phyloP scores from a whole-genome alignment of 2,329 filamentous ascomycete species.

The Ophiocordyceps polyrhachis-furcata region DNA sequence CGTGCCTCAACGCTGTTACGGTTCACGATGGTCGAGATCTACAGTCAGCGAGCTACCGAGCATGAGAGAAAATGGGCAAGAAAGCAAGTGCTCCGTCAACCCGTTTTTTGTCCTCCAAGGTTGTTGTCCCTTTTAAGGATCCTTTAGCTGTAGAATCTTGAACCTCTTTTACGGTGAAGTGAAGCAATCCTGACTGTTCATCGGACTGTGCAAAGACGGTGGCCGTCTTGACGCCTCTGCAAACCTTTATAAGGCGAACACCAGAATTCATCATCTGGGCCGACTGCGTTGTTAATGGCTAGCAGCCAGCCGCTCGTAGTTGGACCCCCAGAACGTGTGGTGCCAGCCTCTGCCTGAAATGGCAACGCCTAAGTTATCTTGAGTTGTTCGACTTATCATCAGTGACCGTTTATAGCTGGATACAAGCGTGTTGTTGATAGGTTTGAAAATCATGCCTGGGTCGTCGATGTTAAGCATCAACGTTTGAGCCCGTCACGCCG shows the following conservation, averaged over 20 bases:
- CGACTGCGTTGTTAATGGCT: constrained; percentile 24
- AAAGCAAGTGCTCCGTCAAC: no score
- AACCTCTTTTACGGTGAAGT: no score
- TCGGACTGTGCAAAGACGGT: constrained; percentile 8
- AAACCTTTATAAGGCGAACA: constrained; percentile 25
- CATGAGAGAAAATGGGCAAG: no score
- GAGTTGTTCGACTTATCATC: not conserved
- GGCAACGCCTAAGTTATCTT: constrained; percentile 12
- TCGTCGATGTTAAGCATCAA: constrained; percentile 18
- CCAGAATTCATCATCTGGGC: constrained; percentile 29
- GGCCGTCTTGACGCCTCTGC: constrained; percentile 9
- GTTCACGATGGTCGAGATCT: no score
- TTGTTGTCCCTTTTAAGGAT: no score
- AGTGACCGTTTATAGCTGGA: constrained; percentile 20
- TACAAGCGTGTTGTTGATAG: constrained; percentile 18
- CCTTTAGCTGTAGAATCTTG: no score
- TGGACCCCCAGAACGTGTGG: constrained; percentile 22
- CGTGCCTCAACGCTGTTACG: no score
- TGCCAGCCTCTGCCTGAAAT: constrained; percentile 19
- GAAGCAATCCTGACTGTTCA: not conserved
- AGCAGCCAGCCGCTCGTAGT: constrained; percentile 25
- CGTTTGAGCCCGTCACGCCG: constrained; percentile 15
- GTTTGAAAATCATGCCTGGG: constrained; percentile 11
- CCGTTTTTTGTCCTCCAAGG: no score
- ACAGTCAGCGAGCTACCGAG: no score